phyloP scores from a whole-genome alignment of 1,284 basidiomycete species.

The Agroathelia rolfsii region DNA sequence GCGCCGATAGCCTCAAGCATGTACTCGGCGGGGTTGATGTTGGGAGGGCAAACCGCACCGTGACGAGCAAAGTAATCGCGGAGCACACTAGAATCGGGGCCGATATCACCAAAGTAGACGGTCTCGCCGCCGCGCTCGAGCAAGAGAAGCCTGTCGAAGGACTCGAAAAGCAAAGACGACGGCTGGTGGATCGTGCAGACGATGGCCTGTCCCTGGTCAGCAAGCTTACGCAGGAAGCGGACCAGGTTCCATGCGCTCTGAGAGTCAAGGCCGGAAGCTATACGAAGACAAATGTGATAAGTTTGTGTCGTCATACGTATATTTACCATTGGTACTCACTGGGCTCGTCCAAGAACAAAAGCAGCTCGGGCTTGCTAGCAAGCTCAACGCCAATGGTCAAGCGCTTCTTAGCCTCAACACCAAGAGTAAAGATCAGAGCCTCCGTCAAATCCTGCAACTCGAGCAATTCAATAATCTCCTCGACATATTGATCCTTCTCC shows the following conservation, averaged over 20 bases:
- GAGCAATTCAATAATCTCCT: conserved; percentile 71
- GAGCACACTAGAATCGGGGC: conserved; percentile 42
- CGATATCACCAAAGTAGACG: conserved; percentile 73
- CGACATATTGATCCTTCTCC: conserved; percentile 79
- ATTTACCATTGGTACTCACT: conserved; percentile 24
- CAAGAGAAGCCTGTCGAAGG: conserved; percentile 55
- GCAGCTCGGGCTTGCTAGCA: conserved; percentile 64
- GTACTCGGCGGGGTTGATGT: conserved; percentile 39
- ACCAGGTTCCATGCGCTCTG: conserved; percentile 85
- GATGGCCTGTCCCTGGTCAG: conserved; percentile 72
- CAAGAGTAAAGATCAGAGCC: conserved; percentile 68
- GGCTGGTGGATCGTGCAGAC: conserved; percentile 70
- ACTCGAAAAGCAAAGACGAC: conserved; percentile 61
- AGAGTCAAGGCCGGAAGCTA: conserved; percentile 81
- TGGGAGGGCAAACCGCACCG: conserved; percentile 35
- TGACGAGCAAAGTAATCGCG: conserved; percentile 63
- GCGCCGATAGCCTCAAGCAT: conserved; percentile 48
- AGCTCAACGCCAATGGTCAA: conserved; percentile 79
- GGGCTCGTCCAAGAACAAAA: conserved; percentile 79
- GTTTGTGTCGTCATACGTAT: too few relatives aligned
- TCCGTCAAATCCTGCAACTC: conserved; percentile 65
- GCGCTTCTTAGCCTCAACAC: conserved; percentile 72
- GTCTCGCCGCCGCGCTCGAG: conserved; percentile 66
- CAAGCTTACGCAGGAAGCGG: conserved; percentile 73
- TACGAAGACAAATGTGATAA: conserved; percentile 1